Percentiles rank a stretch among this genome's conserved stretches.
phyloP scores from a whole-genome alignment of 495 filamentous ascomycete species.

The Hyphodiscus hymeniophilus region DNA sequence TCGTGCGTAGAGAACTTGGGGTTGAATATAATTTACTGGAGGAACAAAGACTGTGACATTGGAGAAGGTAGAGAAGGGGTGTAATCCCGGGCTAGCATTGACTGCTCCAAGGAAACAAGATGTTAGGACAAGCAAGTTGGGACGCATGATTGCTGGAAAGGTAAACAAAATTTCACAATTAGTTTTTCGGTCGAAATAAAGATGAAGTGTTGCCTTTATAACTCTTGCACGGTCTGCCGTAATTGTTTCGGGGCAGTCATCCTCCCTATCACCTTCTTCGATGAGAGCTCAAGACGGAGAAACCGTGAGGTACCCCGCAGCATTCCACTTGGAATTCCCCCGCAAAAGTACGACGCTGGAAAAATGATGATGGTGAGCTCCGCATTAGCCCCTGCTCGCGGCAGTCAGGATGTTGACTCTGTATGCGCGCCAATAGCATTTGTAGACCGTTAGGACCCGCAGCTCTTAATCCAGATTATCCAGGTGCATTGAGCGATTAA shows the following conservation, averaged over 20 bases:
- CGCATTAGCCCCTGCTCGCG: neutral
- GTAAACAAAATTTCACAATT: no score
- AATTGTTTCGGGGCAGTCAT: neutral
- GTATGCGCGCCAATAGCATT: conserved; percentile 11
- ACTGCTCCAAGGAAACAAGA: conserved; percentile 5
- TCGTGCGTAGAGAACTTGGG: conserved; percentile 44
- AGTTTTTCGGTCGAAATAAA: neutral
- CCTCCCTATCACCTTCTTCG: neutral
- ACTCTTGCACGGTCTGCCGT: neutral
- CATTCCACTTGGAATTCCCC: neutral
- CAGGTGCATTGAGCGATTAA: no score
- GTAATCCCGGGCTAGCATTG: conserved; percentile 3
- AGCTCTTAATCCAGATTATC: no score
- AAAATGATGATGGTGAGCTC: conserved; percentile 3
- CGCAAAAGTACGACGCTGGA: neutral
- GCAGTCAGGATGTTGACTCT: neutral
- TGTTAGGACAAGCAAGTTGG: conserved; percentile 2
- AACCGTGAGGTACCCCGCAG: conserved; percentile 2
- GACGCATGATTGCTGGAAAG: conserved; percentile 12
- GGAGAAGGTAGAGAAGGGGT: conserved; percentile 17
- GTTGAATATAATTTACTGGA: conserved; percentile 34
- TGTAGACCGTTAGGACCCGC: neutral
- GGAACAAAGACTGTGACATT: conserved; percentile 31
- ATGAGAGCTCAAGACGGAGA: neutral
- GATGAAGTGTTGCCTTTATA: conserved; percentile 1